Evolutionary conservation across 2,329 filamentous ascomycete genomes (phyloP), one percentile per base, ranked within the genome.

Genomic region (Monilinia polystroma): DNA sequence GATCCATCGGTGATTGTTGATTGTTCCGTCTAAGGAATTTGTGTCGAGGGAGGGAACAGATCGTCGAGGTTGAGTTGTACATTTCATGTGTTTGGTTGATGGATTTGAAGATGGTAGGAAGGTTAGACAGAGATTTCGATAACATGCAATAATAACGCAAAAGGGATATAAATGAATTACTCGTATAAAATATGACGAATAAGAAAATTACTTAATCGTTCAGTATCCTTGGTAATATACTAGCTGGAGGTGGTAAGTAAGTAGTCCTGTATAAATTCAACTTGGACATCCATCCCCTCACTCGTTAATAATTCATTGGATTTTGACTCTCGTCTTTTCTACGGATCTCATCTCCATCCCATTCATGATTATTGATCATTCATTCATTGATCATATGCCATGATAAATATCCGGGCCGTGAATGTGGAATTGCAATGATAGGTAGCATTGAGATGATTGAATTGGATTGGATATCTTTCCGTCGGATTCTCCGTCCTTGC

Each of bases 371-470:
- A 59, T 32, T 41, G 38, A 41, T 14, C 38, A 41, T 11, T 41
- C 11, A 41, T 14, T 16, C 41, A 49, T n/a, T 51, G 20, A 51
- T 51, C 47, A 51, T 51, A 60, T 35, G 43, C 57, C 45, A 35
- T 45, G 23, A 29, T 60, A 35, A 49, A 60, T 60, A 60, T 49
- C 57, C 57, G 57, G 43, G 45, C 29, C 29, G 57, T 49, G 29
- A 26, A n/a, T 47, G 18, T 47, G 45, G 45, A 47, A 47, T 47
- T 41, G 14, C 8, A 18, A 43, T 43, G 41, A 43, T 43, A 43
- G 14, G 41, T 43, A 43, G 41, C 12, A 43, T 43, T 43, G 41
- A 16, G 3, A 43, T 43, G 12, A 43, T 43, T 43, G 11, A n/a
- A 45, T 18, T 16, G 26, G 41, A 47, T 59, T 47, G 18, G 41